These are phyloP conservation scores for Pisolithus tinctorius DNA, from an alignment of 768 basidiomycete species.

Conservation along the genomic window DNA sequence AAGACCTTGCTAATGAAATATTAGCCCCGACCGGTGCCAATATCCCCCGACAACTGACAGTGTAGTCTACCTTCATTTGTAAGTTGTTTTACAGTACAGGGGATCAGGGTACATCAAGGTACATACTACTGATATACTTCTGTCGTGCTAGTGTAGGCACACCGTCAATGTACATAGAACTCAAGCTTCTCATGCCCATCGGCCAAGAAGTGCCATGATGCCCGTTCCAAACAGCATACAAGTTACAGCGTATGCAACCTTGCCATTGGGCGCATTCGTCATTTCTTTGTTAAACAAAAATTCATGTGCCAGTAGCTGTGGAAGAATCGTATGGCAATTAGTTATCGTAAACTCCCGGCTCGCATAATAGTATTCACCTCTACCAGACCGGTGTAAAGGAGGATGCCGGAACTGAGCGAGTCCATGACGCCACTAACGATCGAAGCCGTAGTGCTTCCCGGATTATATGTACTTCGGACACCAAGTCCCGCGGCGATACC, in stretches of 20 bases:
- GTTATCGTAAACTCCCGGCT: not conserved
- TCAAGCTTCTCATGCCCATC: constrained; percentile 61
- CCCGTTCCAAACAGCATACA: constrained; percentile 80
- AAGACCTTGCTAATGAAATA: too few species aligned
- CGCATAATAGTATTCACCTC: constrained; percentile 40
- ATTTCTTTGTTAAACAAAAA: constrained; percentile 88
- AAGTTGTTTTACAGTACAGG: too few species aligned
- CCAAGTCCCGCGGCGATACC: constrained; percentile 86
- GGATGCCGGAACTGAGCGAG: constrained; percentile 77
- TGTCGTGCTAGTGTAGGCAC: too few species aligned
- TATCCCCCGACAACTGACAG: too few species aligned
- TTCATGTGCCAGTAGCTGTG: constrained; percentile 83
- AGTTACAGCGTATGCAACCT: constrained; percentile 65
- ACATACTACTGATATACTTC: too few species aligned
- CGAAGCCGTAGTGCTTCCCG: constrained; percentile 62
- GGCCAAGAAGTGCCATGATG: constrained; percentile 86
- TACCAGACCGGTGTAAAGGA: constrained; percentile 82
- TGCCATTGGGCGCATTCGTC: constrained; percentile 58
- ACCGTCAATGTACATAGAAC: too few species aligned
- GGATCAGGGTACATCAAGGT: too few species aligned
- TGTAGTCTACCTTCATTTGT: too few species aligned
- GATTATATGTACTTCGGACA: constrained; percentile 73
- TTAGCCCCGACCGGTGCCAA: too few species aligned
- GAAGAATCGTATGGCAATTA: constrained; percentile 1
- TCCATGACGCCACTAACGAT: constrained; percentile 86